Evolutionary conservation across 1,139 yeast species (phyloP).

Genomic region (Lipomyces yarrowii): DNA sequence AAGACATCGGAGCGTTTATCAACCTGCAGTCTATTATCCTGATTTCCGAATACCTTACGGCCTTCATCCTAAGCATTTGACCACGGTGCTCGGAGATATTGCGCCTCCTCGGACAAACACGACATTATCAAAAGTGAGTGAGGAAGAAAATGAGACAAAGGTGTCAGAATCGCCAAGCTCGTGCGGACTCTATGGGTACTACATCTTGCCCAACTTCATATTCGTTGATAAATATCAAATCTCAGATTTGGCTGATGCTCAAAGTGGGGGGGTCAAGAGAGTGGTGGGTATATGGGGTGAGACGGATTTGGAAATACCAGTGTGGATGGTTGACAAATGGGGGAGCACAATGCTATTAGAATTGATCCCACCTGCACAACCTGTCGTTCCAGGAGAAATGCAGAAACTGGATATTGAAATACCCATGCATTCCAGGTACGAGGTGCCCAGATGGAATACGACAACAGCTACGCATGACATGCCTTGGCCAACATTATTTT

Average conservation of each 20-base stretch:
- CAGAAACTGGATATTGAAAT: slow-evolving; percentile 42
- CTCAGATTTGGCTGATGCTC: slow-evolving; percentile 41
- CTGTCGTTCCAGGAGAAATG: slow-evolving; percentile 5
- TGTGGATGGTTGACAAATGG: slow-evolving; percentile 50
- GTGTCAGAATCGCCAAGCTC: slow-evolving; percentile 6
- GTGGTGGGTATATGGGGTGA: slow-evolving; percentile 50
- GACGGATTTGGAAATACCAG: slow-evolving; percentile 52
- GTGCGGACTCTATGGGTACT: slow-evolving; percentile 47
- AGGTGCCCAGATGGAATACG: slow-evolving; percentile 42
- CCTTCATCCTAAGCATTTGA: slow-evolving; percentile 32
- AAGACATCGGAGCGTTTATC: slow-evolving; percentile 16
- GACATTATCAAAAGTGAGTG: slow-evolving; percentile 6
- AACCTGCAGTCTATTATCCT: slow-evolving; percentile 19
- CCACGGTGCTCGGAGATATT: slow-evolving; percentile 21
- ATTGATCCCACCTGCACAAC: slow-evolving; percentile 37
- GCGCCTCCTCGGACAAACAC: slow-evolving; percentile 17
- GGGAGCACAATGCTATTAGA: slow-evolving; percentile 51
- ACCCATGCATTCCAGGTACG: slow-evolving; percentile 55
- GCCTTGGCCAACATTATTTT: slow-evolving; percentile 50
- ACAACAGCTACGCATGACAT: slow-evolving; percentile 35
- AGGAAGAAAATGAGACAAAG: slow-evolving; percentile 7
- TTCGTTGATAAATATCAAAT: slow-evolving; percentile 49
- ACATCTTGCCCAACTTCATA: slow-evolving; percentile 44
- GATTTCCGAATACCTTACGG: slow-evolving; percentile 32
- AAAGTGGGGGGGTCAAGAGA: slow-evolving; percentile 41